Base-by-base conservation (phyloP, 495 filamentous ascomycete species). In the Penicillium simplicissimum region DNA sequence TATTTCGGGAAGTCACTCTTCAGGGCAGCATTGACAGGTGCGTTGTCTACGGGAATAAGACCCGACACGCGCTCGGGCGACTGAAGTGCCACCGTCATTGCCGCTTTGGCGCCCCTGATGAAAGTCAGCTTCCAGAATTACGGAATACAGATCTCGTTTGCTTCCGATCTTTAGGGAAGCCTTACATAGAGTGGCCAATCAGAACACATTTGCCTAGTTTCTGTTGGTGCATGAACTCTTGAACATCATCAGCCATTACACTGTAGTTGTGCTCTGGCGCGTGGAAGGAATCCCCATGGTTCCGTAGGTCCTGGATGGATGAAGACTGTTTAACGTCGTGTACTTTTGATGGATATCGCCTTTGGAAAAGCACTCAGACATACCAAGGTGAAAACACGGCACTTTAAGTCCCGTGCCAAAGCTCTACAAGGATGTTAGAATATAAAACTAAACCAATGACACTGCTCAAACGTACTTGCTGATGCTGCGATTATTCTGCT, bases 131-230 rank as follows among this genome's bases (percentile, higher is more conserved):
- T 33, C 35, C 21, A 54, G 35, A 3, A 23, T 35, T 33, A 28
- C 21, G 52, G 35, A 3, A 23, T 33, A 19, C 42, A 4, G 52
- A 53, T 58, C n/a, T 13, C 9, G 19, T 11, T 23, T 11, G 19
- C 40, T 11, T 6, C 9, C 11, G 9, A 45, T 45, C 4, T 43
- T 4, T 31, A 52, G 33, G 1, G 31, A 1, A 45, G 67, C 23
- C 85, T 60, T 78, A 93, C 94, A 98, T 98, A 1, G 93, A 97
- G 77, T 98, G 95, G 0, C 95, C 95, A 66, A 98, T 93, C 7
- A 98, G 76, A 0, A 90, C 90, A 2, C 85, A 78, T 31, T 88
- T 78, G 37, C 82, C 78, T 34, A 98, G 80, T 3, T 81, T 81
- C 73, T 96, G 90, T 55, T 90, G 74, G 1, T 82, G 63, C 57